A percentile compares a stretch with the other conserved stretches of the same genome.
These are phyloP conservation scores for Spergularia azorica DNA, from an alignment of 179 eudicot species.

Conservation along the genomic window DNA sequence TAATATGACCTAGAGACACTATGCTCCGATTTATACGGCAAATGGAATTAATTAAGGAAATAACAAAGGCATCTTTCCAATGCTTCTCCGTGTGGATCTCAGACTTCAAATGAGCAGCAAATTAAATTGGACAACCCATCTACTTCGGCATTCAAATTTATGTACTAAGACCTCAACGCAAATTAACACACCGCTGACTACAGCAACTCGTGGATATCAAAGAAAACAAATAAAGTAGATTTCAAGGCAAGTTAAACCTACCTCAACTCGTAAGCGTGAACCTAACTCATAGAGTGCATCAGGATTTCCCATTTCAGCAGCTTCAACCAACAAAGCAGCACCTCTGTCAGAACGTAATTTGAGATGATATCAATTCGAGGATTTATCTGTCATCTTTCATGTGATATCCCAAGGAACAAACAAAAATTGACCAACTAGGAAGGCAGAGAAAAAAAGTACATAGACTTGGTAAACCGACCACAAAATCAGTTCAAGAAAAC, in stretches of 20 bases:
- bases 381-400: background rate
- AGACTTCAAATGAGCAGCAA: background rate
- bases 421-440: background rate
- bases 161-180: constrained; percentile 11
- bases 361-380: background rate
- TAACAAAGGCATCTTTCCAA: background rate
- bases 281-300: constrained; percentile 88
- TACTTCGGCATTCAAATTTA: background rate
- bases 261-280: constrained; percentile 81
- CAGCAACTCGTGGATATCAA: background rate
- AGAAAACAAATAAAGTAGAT: background rate
- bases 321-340: constrained; percentile 92
- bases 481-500: background rate
- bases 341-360: constrained; percentile 47
- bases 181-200: background rate
- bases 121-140: too few species aligned
- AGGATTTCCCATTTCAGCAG: constrained; percentile 92
- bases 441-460: background rate
- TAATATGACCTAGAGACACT: too few species aligned
- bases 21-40: too few species aligned
- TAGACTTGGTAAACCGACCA: background rate
- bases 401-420: background rate
- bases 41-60: background rate
- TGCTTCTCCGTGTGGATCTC: background rate
- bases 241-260: constrained; percentile 11